Base-by-base conservation (phyloP, 164 flowering plant species). In the Saururus chinensis region DNA sequence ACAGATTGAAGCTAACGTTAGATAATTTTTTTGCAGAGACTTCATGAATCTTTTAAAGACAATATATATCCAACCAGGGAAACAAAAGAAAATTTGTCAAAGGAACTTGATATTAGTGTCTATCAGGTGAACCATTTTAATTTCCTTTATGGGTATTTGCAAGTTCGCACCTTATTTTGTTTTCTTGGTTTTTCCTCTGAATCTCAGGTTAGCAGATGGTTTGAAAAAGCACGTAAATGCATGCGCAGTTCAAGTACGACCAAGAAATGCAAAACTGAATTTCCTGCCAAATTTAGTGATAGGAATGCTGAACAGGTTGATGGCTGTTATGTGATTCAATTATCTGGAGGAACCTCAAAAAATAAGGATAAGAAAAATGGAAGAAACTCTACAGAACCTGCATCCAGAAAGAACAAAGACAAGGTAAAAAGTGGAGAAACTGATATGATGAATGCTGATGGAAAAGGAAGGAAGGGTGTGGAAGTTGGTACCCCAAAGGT, bases 191-290 rank as follows among this genome's bases (percentile, higher is more conserved):
- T 41, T 22, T 55, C 8, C 19, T 30, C 25, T 41, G 17, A 56
- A 52, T 61, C 64, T 19, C 76, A 92, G 96, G 88, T 92, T 62
- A 70, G 66, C 68, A 92, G 83, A 71, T 92, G 98, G 98, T 92
- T 89, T 80, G 87, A 63, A 56, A 83, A 87, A 75, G 71, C 85
- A 40, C 86, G 95, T 24, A 81, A 89, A 86, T 77, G 82, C 61
- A 72, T 64, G 49, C 71, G 71, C 59, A 84, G 80, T 68, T 40
- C 78, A 41, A 23, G 75, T 55, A 22, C 60, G 21, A 37, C 14
- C 41, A 64, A 51, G 53, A 66, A 68, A 20, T 64, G 51, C 35
- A 20, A 51, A 9, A 60, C 25, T 53, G 57, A 40, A 66, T 60
- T 42, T 8, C 24, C 16, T 22, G 14, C 35, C 7, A 12, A 41